These are phyloP conservation scores for Chalciporus pseudorubinellus DNA, from an alignment of 768 basidiomycete genomes.

Conservation along the genomic window DNA sequence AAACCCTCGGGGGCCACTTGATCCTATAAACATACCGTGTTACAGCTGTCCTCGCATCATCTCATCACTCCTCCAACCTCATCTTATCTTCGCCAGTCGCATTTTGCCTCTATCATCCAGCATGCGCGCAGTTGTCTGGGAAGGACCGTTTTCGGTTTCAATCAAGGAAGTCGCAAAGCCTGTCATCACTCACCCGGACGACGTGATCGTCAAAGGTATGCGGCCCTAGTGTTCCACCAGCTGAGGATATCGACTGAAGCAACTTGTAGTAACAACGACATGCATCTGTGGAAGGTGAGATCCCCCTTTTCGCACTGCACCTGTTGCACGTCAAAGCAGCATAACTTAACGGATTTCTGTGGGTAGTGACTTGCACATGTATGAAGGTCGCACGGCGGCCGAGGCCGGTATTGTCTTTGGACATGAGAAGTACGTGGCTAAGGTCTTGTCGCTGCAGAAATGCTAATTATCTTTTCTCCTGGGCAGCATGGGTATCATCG, in stretches of 20 bases:
- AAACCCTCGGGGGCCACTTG: background rate
- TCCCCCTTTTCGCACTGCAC: background rate
- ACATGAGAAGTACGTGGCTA: conserved; percentile 5
- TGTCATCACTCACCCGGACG: conserved; percentile 5
- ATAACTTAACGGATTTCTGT: background rate
- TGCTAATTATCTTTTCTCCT: background rate
- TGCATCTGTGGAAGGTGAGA: conserved; percentile 3
- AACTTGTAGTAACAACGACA: conserved; percentile 3
- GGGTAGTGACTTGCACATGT: conserved; percentile 1
- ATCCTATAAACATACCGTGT: background rate
- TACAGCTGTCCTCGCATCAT: too few species aligned
- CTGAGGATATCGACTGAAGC: background rate
- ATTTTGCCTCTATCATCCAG: too few species aligned
- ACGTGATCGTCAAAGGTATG: conserved; percentile 5
- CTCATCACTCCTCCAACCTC: background rate
- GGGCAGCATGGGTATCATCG: conserved; percentile 3
- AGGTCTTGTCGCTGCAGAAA: background rate
- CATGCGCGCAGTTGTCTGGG: conserved; percentile 5
- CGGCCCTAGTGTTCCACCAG: background rate
- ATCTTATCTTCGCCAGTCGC: too few species aligned
- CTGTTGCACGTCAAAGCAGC: too few species aligned
- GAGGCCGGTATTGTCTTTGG: conserved; percentile 5
- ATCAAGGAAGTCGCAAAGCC: conserved; percentile 5
- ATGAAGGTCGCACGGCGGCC: conserved; percentile 1
- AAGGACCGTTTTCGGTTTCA: conserved; percentile 1